These are phyloP conservation scores for Madurella mycetomatis DNA, from an alignment of 2,329 filamentous ascomycete genomes.

Conservation along the genomic window DNA sequence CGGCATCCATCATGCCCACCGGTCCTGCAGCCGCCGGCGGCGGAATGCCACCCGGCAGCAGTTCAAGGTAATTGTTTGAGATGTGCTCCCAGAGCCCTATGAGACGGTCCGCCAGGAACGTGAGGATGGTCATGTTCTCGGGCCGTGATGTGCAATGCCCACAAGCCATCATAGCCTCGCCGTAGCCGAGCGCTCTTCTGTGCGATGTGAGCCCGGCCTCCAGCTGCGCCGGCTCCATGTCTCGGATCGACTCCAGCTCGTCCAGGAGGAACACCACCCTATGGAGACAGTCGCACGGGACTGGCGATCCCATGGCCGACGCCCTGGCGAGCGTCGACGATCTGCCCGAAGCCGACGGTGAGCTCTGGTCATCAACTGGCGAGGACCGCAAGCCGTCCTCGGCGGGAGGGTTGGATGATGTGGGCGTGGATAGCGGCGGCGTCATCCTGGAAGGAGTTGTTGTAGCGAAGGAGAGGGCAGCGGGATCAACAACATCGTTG, in stretches of 20 bases:
- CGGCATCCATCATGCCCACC: background rate
- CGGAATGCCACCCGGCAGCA: background rate
- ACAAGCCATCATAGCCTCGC: slow-evolving; percentile 9
- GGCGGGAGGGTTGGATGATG: background rate
- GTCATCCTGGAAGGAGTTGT: background rate
- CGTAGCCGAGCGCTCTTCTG: slow-evolving; percentile 10
- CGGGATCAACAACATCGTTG: background rate
- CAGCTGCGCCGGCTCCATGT: background rate
- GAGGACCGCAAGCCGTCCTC: background rate
- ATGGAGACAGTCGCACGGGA: slow-evolving; percentile 9
- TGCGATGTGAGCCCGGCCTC: slow-evolving; percentile 11
- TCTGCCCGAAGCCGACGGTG: background rate
- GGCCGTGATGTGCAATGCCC: slow-evolving; percentile 1
- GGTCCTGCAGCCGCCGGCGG: background rate
- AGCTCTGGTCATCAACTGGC: background rate
- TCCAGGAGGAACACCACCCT: slow-evolving; percentile 9
- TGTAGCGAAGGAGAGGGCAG: background rate
- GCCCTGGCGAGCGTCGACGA: background rate
- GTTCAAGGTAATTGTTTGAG: slow-evolving; percentile 2
- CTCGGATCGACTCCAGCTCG: slow-evolving; percentile 9
- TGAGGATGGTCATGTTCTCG: slow-evolving; percentile 14
- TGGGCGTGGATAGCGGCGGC: background rate
- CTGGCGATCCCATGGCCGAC: background rate
- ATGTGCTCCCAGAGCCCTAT: slow-evolving; percentile 7
- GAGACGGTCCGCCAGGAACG: slow-evolving; percentile 11